A percentile compares a stretch with the other conserved stretches of the same genome.
phyloP scores from a whole-genome alignment of 768 basidiomycete species.

The Auricularia sp. region DNA sequence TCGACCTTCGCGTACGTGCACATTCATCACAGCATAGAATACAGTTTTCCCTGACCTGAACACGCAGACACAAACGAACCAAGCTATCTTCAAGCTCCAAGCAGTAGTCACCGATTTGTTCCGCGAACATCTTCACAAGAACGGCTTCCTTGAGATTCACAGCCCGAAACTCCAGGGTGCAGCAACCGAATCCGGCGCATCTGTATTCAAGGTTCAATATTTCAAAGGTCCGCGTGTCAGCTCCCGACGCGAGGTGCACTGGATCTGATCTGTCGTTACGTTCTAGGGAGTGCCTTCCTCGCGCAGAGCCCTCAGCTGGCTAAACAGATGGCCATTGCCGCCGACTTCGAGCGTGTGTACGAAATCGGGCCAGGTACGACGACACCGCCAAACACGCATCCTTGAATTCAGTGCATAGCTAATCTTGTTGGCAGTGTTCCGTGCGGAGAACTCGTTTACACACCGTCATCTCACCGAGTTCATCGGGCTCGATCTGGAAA shows the following conservation, averaged over 20 bases:
- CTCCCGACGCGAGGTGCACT: neutral
- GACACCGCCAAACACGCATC: neutral
- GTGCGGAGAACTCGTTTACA: slow-evolving; percentile 94
- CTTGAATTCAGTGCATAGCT: neutral
- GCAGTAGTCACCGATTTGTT: slow-evolving; percentile 82
- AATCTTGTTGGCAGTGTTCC: slow-evolving; percentile 55
- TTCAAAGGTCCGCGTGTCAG: slow-evolving; percentile 67
- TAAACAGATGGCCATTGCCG: slow-evolving; percentile 99
- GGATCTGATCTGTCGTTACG: neutral
- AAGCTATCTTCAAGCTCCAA: slow-evolving; percentile 89
- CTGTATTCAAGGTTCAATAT: slow-evolving; percentile 95
- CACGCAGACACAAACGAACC: slow-evolving; percentile 80
- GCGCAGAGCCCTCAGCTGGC: slow-evolving; percentile 96
- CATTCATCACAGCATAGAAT: neutral
- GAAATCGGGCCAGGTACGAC: slow-evolving; percentile 62
- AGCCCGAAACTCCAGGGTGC: slow-evolving; percentile 95
- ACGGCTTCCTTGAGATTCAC: slow-evolving; percentile 90
- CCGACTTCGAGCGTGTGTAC: slow-evolving; percentile 96
- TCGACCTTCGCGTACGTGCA: slow-evolving; percentile 76
- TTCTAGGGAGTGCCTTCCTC: slow-evolving; percentile 72
- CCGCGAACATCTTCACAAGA: slow-evolving; percentile 62
- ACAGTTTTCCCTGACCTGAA: neutral
- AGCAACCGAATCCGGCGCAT: slow-evolving; percentile 92
- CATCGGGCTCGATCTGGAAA: slow-evolving; percentile 96
- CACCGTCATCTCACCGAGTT: slow-evolving; percentile 98